Conservation (phyloP, 305 asterid species). For the Fraxinus ornus region DNA sequence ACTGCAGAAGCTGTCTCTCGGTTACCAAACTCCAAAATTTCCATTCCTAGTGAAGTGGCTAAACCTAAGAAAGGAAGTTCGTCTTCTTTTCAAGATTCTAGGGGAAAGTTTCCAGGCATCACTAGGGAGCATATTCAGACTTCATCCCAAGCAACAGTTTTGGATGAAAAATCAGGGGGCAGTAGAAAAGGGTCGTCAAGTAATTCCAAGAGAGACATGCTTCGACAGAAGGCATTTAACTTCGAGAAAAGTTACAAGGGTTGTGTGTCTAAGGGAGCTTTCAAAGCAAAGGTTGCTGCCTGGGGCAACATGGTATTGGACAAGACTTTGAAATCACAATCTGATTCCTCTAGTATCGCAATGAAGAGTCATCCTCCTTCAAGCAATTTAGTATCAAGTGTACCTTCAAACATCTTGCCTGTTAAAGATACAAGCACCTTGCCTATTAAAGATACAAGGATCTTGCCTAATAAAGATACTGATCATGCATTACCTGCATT, state of each 20-base stretch:
- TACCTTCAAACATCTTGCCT: conserved; percentile 18
- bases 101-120: conserved; percentile 32
- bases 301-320: conserved; percentile 70
- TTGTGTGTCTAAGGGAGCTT: conserved; percentile 55
- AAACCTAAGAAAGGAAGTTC: conserved; percentile 31
- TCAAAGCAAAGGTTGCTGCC: conserved; percentile 63
- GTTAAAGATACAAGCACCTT: conserved; percentile 29
- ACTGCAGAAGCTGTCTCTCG: conserved; percentile 24
- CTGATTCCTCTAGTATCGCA: conserved; percentile 40
- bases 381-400: conserved; percentile 24
- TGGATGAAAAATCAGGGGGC: conserved; percentile 45
- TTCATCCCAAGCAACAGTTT: conserved; percentile 20
- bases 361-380: conserved; percentile 31
- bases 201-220: conserved; percentile 54
- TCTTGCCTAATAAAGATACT: conserved; percentile 26
- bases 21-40: conserved; percentile 20
- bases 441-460: background rate
- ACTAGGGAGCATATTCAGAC: conserved; percentile 26
- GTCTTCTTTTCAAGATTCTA: conserved; percentile 34
- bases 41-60: conserved; percentile 22
- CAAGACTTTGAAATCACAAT: conserved; percentile 43
- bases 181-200: conserved; percentile 38
- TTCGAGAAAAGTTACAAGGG: conserved; percentile 62
- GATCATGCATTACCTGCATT: conserved; percentile 38
- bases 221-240: conserved; percentile 58